These are phyloP conservation scores for Mitragyna speciosa DNA, from an alignment of 257 asterid species.

Conservation along the genomic window DNA sequence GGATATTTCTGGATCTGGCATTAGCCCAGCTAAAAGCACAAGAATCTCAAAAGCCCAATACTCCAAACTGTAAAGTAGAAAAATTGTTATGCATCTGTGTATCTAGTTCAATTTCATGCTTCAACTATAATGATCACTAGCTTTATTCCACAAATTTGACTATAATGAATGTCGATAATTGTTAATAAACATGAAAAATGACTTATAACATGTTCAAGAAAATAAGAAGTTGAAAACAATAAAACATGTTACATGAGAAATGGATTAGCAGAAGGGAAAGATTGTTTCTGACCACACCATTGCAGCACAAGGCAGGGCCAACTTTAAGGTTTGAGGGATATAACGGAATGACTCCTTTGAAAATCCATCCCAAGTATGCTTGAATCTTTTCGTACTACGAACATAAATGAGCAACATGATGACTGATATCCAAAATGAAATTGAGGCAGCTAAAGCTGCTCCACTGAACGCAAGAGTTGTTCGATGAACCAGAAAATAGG, in stretches of 20 bases:
- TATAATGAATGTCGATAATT: no score
- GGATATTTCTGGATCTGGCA: slow-evolving; percentile 66
- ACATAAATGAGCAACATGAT: slow-evolving; percentile 45
- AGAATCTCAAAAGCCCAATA: slow-evolving; percentile 86
- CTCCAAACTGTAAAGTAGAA: slow-evolving; percentile 54
- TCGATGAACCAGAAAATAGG: slow-evolving; percentile 45
- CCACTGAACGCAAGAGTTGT: slow-evolving; percentile 50
- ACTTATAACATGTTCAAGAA: no score
- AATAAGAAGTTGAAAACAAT: no score
- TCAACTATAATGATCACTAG: no score
- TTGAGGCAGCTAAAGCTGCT: slow-evolving; percentile 61
- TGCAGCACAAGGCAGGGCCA: slow-evolving; percentile 72
- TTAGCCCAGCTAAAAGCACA: slow-evolving; percentile 74
- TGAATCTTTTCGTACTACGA: slow-evolving; percentile 34
- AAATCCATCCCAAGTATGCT: slow-evolving; percentile 58
- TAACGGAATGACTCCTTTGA: slow-evolving; percentile 35
- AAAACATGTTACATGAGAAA: no score
- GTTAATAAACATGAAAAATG: no score
- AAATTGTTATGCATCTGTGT: no score
- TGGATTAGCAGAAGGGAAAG: not conserved
- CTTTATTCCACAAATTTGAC: no score
- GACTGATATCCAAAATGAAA: slow-evolving; percentile 63
- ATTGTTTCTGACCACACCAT: slow-evolving; percentile 67
- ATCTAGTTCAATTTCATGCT: no score
- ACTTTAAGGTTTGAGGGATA: slow-evolving; percentile 35